phyloP scores from a whole-genome alignment of 176 grass and related monocot species.

The Pontederia crassipes region DNA sequence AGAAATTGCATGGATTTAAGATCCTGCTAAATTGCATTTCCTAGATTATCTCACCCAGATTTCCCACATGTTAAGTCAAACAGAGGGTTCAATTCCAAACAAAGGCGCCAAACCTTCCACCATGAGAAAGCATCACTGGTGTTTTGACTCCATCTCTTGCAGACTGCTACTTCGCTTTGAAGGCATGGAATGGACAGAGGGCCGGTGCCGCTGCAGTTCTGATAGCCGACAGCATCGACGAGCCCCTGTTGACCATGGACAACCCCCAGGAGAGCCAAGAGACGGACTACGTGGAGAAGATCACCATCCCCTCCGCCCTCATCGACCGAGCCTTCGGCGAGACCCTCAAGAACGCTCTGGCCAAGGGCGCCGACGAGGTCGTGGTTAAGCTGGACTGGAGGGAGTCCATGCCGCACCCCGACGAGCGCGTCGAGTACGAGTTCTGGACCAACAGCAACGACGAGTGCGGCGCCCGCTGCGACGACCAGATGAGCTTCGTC shows the following conservation, averaged over 20 bases:
- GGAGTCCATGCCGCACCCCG: constrained; percentile 19
- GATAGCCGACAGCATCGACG: constrained; percentile 52
- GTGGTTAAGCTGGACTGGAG: constrained; percentile 15
- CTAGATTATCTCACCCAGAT: too few species aligned
- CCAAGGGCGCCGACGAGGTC: neutral
- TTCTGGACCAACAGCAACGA: constrained; percentile 22
- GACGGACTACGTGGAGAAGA: constrained; percentile 50
- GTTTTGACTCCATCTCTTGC: neutral
- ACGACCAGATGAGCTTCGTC: constrained; percentile 18
- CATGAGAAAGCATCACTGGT: neutral
- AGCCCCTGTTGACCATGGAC: constrained; percentile 88
- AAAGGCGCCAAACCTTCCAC: neutral
- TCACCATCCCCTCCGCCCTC: constrained; percentile 77
- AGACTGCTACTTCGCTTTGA: constrained; percentile 93
- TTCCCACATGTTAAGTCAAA: neutral
- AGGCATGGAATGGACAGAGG: constrained; percentile 78
- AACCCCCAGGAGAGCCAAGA: constrained; percentile 42
- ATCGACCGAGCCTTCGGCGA: constrained; percentile 39
- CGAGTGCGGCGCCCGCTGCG: constrained; percentile 13
- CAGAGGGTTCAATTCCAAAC: neutral
- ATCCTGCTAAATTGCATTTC: too few species aligned
- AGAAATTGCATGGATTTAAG: too few species aligned
- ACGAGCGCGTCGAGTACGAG: constrained; percentile 16
- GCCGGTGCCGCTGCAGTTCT: constrained; percentile 85
- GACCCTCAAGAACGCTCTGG: constrained; percentile 17